phyloP scores from a whole-genome alignment of 768 basidiomycete species.

The Pholiota molesta region DNA sequence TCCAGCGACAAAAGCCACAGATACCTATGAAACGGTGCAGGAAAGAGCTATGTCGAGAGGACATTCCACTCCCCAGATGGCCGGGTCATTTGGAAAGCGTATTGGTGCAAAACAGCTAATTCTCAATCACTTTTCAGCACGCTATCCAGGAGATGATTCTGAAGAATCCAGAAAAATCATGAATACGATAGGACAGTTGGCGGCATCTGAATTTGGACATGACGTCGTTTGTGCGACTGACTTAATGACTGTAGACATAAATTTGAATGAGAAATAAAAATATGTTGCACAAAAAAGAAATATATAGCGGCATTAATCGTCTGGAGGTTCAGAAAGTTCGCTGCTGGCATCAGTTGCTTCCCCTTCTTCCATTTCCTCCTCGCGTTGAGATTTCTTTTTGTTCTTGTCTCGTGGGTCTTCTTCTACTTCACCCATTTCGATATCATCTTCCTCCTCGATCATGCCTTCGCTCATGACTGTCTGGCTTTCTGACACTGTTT shows the following conservation, averaged over 20 bases:
- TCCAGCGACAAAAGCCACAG: constrained; percentile 55
- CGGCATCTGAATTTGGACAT: constrained; percentile 54
- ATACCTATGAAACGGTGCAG: constrained; percentile 66
- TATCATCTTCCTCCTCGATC: constrained; percentile 61
- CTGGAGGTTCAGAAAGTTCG: constrained; percentile 76
- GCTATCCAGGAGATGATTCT: constrained; percentile 71
- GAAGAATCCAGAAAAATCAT: constrained; percentile 56
- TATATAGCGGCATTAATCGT: constrained; percentile 36
- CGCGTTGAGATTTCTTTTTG: constrained; percentile 55
- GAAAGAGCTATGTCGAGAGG: constrained; percentile 72
- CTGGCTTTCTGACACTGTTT: constrained; percentile 3
- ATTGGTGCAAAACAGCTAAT: constrained; percentile 65
- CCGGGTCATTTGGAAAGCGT: constrained; percentile 73
- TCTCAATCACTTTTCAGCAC: constrained; percentile 85
- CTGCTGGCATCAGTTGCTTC: constrained; percentile 85
- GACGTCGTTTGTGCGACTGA: constrained; percentile 74
- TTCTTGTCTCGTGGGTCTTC: constrained; percentile 62
- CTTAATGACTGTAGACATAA: constrained; percentile 70
- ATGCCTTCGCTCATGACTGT: constrained; percentile 35
- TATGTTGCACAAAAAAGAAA: constrained; percentile 16
- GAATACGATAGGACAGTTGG: constrained; percentile 62
- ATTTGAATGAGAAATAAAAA: constrained; percentile 32
- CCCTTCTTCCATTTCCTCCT: constrained; percentile 86
- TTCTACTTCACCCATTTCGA: constrained; percentile 91
- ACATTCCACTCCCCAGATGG: constrained; percentile 93